Base-by-base conservation (phyloP, 495 filamentous ascomycete genomes). In the Daldinia vernicosa region DNA sequence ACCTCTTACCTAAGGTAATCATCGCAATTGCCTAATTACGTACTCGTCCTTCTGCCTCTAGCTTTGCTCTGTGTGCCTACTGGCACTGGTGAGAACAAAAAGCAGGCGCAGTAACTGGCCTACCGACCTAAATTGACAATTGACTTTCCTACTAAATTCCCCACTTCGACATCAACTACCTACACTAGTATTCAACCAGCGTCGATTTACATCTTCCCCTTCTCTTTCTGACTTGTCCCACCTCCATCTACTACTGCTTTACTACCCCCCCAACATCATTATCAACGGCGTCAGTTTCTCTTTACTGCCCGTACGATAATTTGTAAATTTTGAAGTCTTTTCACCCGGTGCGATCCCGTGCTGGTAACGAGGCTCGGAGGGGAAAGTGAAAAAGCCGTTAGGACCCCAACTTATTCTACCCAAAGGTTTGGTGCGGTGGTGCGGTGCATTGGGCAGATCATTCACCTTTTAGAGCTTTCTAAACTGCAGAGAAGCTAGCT, bases 31-130 rank as follows among this genome's bases (percentile, higher is more conserved):
- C 43, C 43, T 43, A 22, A 71, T 71, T 67, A 71, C 69, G 69
- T 71, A 71, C 54, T 45, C 40, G 33, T 52, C 26, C 54, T 63
- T 63, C 63, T 71, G 69, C 69, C 69, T 71, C 35, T 50, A 35
- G 33, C 33, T 35, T 35, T 35, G 12, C 33, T 35, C 33, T 6
- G n/a, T 15, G 53, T 27, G 28, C 35, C 47, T 8, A 40, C 35
- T 19, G 35, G 52, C 22, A 63, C 30, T 51, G 60, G 64, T n/a
- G 37, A n/a, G 22, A 67, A 53, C 26, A 27, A 27, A 24, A 30
- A 50, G 9, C 30, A 60, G 47, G 53, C 53, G 33, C 43, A 47
- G 30, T 32, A 15, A 63, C 43, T 62, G 47, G 50, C 32, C 54
- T 27, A 63, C 43, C 57, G 47, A 37, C 32, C 54, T 27, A 61